Evolutionary conservation across 805 yeast genomes (phyloP).

Genomic region (Wickerhamiella lipophila): DNA sequence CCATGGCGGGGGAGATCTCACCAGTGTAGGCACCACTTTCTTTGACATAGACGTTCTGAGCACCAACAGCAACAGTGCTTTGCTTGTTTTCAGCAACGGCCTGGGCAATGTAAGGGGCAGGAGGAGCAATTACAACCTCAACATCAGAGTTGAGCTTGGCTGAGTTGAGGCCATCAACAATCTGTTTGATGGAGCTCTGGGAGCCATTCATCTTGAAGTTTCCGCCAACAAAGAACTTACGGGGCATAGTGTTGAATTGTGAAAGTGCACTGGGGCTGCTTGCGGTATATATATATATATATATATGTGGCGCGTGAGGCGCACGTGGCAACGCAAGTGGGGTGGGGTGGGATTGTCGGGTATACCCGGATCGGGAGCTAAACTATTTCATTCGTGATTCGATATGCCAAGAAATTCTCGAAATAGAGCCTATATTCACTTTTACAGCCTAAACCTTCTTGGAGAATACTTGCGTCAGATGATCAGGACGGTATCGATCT

Average conservation of each 20-base stretch:
- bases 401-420: neutral
- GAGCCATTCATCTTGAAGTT: constrained; percentile 99
- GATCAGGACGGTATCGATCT: constrained; percentile 7
- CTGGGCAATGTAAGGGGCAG: constrained; percentile 78
- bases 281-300: neutral
- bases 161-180: constrained; percentile 70
- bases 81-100: constrained; percentile 57
- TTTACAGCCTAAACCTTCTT: neutral
- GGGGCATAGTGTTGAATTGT: constrained; percentile 38
- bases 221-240: constrained; percentile 96
- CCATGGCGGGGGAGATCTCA: constrained; percentile 77
- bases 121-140: constrained; percentile 93
- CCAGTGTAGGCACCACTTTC: constrained; percentile 96
- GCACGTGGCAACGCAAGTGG: too few relatives aligned
- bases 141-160: constrained; percentile 64
- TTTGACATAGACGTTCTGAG: constrained; percentile 83
- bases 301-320: neutral
- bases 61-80: constrained; percentile 65
- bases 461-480: neutral
- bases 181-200: constrained; percentile 66
- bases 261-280: neutral
- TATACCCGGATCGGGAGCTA: neutral
- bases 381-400: neutral
- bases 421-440: neutral
- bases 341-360: neutral